These are phyloP conservation scores for Lecanicillium sp. DNA, from an alignment of 2,329 filamentous ascomycete genomes.

Conservation along the genomic window DNA sequence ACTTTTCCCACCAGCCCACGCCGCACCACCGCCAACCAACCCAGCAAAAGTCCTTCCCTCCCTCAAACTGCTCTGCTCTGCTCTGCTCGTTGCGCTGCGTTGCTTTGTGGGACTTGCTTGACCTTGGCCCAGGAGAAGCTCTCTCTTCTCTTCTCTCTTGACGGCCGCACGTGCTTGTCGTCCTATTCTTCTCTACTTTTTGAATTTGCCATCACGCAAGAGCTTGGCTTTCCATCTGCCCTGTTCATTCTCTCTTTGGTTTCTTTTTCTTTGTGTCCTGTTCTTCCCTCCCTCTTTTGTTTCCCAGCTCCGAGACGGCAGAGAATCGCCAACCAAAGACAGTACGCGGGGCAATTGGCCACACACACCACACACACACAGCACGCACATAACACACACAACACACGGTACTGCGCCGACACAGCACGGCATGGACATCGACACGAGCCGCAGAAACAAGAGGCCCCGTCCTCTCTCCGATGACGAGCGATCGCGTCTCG, in stretches of 20 bases:
- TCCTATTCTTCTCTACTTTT: no score
- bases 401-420: constrained; percentile 3
- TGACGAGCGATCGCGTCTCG: constrained; percentile 72
- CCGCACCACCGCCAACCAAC: constrained; percentile 1
- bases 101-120: no score
- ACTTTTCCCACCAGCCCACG: not conserved
- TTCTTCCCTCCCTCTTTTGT: constrained; percentile 3
- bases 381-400: no score
- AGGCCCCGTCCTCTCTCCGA: constrained; percentile 75
- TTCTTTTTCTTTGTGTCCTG: constrained; percentile 15
- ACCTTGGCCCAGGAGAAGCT: no score
- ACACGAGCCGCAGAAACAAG: constrained; percentile 80
- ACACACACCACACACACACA: constrained; percentile 5
- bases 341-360: constrained; percentile 5
- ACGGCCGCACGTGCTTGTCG: no score
- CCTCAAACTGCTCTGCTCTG: no score
- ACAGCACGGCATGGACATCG: constrained; percentile 49
- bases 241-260: not conserved
- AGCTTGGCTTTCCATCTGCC: constrained; percentile 8
- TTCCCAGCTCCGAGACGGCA: constrained; percentile 2
- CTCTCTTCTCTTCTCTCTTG: no score
- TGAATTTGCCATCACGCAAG: not conserved
- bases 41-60: no score
- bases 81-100: no score
- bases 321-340: not conserved